Evolutionary conservation across 108 stramenopile species (phyloP), one percentile per base, ranked within the genome.

Genomic region (Skeletonema marinoi): DNA sequence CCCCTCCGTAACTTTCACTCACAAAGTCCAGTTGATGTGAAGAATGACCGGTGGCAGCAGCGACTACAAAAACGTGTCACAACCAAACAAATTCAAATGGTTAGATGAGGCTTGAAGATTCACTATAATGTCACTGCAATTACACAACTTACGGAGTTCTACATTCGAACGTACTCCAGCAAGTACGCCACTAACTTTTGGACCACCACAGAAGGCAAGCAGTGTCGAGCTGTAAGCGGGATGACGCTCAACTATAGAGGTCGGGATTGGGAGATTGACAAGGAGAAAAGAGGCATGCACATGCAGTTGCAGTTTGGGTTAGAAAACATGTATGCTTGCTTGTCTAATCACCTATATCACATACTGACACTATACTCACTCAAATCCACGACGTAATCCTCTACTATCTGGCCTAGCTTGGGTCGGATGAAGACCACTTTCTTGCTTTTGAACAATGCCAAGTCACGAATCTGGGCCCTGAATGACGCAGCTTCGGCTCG

Each of bases 151-250:
- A 50, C 50, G 50, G 5, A 50, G 17, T 50, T 50, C 50, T 5
- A 50, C 17, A 6, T 16, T 50, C 0, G 50, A 50, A 4, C 50
- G 17, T 19, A n/a, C 50, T 50, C 17, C 30, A 29, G 66, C 66
- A 41, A 80, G 6, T 4, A 21, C 1, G 0, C 2, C 38, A n/a
- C 78, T 64, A 16, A 86, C 50, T 4, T 13, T 33, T 35, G 81
- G 77, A 33, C 72, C 58, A 3, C 85, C 85, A 42, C 85, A 86
- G 48, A 86, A 82, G 39, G 77, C 85, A 19, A 85, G 65, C 39
- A 85, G 36, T 50, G 50, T 50, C 16, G 82, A 78, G 67, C 58
- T 70, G 50, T 50, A 50, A 50, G 50, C 50, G 50, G 50, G 17
- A 6, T 50, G 50, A 50, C 50, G 50, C 6, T 50, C 50, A 50